Base-by-base conservation (phyloP, 148 eudicot genomes). In the Chenopodium quinoa region DNA sequence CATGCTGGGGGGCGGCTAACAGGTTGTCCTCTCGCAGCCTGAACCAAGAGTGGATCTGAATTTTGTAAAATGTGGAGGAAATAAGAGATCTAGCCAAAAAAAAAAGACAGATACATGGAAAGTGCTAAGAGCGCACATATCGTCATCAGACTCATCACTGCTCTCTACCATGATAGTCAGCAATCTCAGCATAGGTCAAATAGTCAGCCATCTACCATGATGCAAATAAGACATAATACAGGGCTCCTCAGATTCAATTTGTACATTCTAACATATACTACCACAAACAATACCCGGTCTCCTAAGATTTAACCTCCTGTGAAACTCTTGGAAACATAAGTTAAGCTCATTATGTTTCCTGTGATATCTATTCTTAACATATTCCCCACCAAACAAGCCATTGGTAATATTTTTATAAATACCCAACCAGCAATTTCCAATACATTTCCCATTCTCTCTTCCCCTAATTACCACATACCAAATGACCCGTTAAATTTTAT, bases 1-100 rank as follows among this genome's bases (percentile, higher is more conserved):
- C 99, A 96, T 86, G 99, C 98, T 81, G 99, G 99, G 48, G 98
- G 97, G 9, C 98, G 91, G 85, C 86, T 87, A 64, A 96, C 95
- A 46, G 88, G 88, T 4, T 88, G 90, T 68, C 99, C 97, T 90
- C 89, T 92, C 68, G 97, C 97, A 83, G 99, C 97, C 88, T 88
- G 88, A 44, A 96, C 93, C 90, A 96, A 87, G 78, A 96, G 93
- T 1, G 94, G 98, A 79, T 96, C 99, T 92, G 87, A 81, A 83
- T 75, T 69, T 48, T 71, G 25, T 40, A 27, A 83, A 78, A 50
- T 32, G 23, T 20, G 54, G 7, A 9, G 52, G 74, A 79, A 56
- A 74, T 73, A 3, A 73, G 74, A 73, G 29, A 4, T 6, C 17
- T 40, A 85, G 62, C 69, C 32, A 27, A 1, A 47, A 46, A 44